phyloP scores from a whole-genome alignment of 768 basidiomycete genomes.

The Hericium coralloides region DNA sequence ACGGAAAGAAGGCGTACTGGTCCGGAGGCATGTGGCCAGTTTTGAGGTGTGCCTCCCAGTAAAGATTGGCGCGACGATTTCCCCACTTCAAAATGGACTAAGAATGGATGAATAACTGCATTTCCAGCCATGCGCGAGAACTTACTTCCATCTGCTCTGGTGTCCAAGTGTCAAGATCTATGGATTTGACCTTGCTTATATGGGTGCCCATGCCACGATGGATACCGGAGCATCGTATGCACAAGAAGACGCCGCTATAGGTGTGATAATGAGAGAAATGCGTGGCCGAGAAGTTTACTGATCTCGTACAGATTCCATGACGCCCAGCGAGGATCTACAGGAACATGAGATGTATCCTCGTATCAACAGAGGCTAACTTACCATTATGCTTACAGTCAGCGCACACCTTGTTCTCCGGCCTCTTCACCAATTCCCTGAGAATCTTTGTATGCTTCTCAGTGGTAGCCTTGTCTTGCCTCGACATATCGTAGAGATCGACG shows the following conservation, averaged over 20 bases:
- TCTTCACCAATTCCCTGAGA: constrained; percentile 81
- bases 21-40: constrained; percentile 87
- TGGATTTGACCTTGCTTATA: constrained; percentile 94
- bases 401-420: constrained; percentile 87
- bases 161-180: constrained; percentile 97
- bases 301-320: constrained; percentile 86
- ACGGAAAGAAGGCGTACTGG: constrained; percentile 53
- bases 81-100: constrained; percentile 84
- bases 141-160: constrained; percentile 91
- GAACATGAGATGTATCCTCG: constrained; percentile 2
- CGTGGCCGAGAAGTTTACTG: not conserved
- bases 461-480: constrained; percentile 73
- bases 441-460: constrained; percentile 71
- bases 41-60: constrained; percentile 97
- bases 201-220: constrained; percentile 98
- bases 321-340: constrained; percentile 91
- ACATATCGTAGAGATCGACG: constrained; percentile 21
- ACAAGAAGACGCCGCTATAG: constrained; percentile 81
- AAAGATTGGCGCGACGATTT: constrained; percentile 83
- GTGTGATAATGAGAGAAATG: not conserved
- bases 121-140: constrained; percentile 1
- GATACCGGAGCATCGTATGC: constrained; percentile 95
- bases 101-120: not conserved
- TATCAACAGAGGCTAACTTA: constrained; percentile 25
- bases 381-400: constrained; percentile 97